Evolutionary conservation across 208 protist genomes (phyloP).

Genomic region (Entamoeba histolytica): DNA sequence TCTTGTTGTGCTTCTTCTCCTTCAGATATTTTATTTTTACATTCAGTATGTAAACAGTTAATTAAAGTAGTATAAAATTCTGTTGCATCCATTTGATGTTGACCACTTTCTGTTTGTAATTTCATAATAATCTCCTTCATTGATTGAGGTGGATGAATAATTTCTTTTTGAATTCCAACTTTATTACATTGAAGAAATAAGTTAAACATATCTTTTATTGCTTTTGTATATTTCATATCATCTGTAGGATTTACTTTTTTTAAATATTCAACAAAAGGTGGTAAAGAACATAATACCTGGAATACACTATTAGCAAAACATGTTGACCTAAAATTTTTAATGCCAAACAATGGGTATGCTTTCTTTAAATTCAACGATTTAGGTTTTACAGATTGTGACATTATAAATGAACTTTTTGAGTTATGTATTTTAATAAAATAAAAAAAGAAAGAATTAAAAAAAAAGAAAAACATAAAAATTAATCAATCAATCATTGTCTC

Average conservation of each 20-base stretch:
- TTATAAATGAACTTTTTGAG: too few species aligned
- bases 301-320: neutral
- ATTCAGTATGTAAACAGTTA: neutral
- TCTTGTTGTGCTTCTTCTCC: neutral
- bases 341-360: neutral
- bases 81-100: neutral
- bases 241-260: neutral
- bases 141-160: neutral
- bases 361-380: too few species aligned
- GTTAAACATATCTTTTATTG: neutral
- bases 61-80: neutral
- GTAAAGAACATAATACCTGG: neutral
- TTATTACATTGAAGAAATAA: neutral
- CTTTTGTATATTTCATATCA: neutral
- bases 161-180: neutral
- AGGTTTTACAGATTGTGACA: too few species aligned
- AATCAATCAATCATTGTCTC: too few species aligned
- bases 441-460: too few species aligned
- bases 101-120: neutral
- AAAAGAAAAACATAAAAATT: too few species aligned
- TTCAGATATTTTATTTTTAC: neutral
- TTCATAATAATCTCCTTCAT: neutral
- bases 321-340: neutral
- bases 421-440: too few species aligned
- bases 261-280: neutral